Evolutionary conservation across 768 basidiomycete genomes (phyloP).

Genomic region (Suillus decipiens): DNA sequence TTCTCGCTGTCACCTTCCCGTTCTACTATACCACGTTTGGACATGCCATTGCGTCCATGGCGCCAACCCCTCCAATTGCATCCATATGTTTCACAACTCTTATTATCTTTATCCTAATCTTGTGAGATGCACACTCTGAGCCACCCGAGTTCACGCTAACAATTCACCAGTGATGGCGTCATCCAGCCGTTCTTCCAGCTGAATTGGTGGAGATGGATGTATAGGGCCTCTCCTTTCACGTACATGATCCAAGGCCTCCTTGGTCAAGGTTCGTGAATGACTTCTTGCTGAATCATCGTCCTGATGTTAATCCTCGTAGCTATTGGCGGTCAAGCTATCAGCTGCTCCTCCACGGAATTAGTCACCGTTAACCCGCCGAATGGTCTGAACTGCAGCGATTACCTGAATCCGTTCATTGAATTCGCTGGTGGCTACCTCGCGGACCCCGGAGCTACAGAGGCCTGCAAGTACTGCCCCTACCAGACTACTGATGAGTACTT

Average conservation of each 20-base stretch:
- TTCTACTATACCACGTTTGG: conserved; percentile 63
- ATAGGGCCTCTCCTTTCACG: conserved; percentile 50
- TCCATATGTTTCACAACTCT: conserved; percentile 57
- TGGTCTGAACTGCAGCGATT: conserved; percentile 48
- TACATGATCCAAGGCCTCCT: conserved; percentile 54
- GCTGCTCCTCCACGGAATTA: conserved; percentile 63
- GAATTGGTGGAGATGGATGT: conserved; percentile 78
- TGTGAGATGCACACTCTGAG: conserved; percentile 22
- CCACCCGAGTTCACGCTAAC: neutral
- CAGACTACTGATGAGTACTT: conserved; percentile 57
- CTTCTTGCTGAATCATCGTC: neutral
- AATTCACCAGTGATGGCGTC: conserved; percentile 47
- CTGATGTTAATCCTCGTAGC: conserved; percentile 35
- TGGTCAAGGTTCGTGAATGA: conserved; percentile 43
- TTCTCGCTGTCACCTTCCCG: conserved; percentile 55
- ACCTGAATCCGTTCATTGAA: conserved; percentile 43
- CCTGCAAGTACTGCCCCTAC: conserved; percentile 57
- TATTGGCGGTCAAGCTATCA: conserved; percentile 48
- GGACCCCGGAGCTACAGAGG: conserved; percentile 37
- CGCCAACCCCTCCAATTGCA: conserved; percentile 60
- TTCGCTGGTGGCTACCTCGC: conserved; percentile 48
- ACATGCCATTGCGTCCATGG: conserved; percentile 61
- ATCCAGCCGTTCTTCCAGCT: conserved; percentile 65
- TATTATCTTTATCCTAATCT: conserved; percentile 65
- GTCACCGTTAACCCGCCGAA: conserved; percentile 51